A percentile compares a stretch with the other conserved stretches of the same genome.
Evolutionary conservation across 2,329 filamentous ascomycete genomes (phyloP).

Genomic region (Clonostachys byssicola): DNA sequence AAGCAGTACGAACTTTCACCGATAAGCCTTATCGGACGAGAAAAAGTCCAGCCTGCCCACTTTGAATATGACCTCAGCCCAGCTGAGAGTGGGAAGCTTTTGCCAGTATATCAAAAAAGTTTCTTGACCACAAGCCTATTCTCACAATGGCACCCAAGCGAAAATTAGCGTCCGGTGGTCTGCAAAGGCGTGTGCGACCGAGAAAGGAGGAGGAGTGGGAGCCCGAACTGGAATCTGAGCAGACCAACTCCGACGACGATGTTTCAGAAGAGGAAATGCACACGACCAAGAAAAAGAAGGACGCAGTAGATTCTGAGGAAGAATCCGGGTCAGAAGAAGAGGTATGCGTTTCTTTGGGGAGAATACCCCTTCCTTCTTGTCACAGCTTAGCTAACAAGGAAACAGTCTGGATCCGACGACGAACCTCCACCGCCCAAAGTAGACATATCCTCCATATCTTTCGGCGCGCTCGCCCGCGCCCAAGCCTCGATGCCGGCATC

Average conservation of each 20-base stretch:
- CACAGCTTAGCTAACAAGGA: not conserved
- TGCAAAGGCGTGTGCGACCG: conserved; percentile 37
- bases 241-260: conserved; percentile 4
- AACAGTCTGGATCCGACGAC: conserved; percentile 11
- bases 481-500: conserved; percentile 59
- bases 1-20: not conserved
- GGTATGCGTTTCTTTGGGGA: not conserved
- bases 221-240: conserved; percentile 24
- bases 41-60: not conserved
- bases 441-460: conserved; percentile 64
- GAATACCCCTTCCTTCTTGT: not conserved
- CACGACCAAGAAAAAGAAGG: conserved; percentile 21
- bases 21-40: not conserved
- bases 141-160: conserved; percentile 30
- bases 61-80: not conserved
- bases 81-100: not conserved
- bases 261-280: conserved; percentile 14
- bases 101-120: not conserved
- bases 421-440: conserved; percentile 25
- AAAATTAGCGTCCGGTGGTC: conserved; percentile 26
- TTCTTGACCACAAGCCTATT: not conserved
- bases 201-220: conserved; percentile 39
- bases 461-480: conserved; percentile 85
- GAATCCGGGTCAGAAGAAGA: conserved; percentile 18
- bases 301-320: conserved; percentile 6